Evolutionary conservation across 768 basidiomycete species (phyloP).

Genomic region (Boletus barrowsii): DNA sequence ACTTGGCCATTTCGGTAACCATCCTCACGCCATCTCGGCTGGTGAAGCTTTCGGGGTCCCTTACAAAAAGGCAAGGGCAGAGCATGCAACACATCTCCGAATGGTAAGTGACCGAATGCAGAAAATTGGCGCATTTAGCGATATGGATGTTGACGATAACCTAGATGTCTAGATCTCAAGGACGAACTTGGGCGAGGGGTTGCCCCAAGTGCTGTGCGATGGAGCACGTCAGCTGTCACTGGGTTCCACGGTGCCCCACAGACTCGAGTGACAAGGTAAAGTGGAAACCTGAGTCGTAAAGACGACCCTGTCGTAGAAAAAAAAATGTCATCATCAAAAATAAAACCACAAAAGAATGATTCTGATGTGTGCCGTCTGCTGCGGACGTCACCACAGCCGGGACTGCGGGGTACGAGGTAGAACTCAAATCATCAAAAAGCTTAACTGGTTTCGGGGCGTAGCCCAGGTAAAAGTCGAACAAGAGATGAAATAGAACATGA

Average conservation of each 20-base stretch:
- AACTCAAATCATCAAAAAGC: conserved; percentile 29
- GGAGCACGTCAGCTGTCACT: not conserved
- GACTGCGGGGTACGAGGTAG: conserved; percentile 15
- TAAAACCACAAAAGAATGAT: not conserved
- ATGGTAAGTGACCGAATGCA: conserved; percentile 14
- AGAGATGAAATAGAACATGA: not conserved
- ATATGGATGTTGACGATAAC: conserved; percentile 9
- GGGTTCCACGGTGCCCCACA: no score
- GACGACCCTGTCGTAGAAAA: not conserved
- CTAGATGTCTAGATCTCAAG: conserved; percentile 3
- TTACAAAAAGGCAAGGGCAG: not conserved
- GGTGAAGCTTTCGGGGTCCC: conserved; percentile 6
- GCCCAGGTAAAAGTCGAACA: no score
- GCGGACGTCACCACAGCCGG: conserved; percentile 1
- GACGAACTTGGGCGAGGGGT: conserved; percentile 8
- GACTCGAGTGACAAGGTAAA: no score
- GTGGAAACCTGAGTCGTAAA: no score
- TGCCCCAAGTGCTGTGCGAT: not conserved
- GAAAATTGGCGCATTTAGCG: not conserved
- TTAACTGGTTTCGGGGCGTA: conserved; percentile 8
- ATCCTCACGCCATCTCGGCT: no score
- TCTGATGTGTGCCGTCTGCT: not conserved
- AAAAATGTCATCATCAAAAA: not conserved
- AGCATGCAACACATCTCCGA: not conserved
- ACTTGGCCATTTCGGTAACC: no score